Percentiles rank a stretch among this genome's conserved stretches.
Conservation (phyloP, 1,284 basidiomycete genomes). For the Boletus austroedulis region DNA sequence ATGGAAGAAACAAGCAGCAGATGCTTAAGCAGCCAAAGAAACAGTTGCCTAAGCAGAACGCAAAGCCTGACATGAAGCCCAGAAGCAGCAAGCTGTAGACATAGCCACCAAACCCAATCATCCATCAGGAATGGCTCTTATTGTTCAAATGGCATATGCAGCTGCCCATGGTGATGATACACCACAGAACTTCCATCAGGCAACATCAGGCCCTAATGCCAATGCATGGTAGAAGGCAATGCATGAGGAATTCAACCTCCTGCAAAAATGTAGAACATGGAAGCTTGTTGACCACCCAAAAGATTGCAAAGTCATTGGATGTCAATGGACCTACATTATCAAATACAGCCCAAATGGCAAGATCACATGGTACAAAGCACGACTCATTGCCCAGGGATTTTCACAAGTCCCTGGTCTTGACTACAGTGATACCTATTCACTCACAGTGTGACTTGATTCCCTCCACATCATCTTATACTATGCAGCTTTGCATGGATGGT, state of each 20-base stretch:
- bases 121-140: no score
- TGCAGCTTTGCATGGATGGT: not conserved
- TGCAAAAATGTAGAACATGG: slow-evolving; percentile 28
- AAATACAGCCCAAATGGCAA: slow-evolving; percentile 38
- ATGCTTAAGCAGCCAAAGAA: no score
- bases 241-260: slow-evolving; percentile 26
- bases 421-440: no score
- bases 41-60: no score
- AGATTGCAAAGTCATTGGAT: slow-evolving; percentile 27
- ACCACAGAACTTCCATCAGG: not conserved
- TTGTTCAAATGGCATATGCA: not conserved
- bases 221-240: slow-evolving; percentile 34
- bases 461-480: no score
- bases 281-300: slow-evolving; percentile 22
- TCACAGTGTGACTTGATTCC: no score
- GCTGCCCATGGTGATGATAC: not conserved
- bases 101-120: no score
- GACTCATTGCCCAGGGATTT: slow-evolving; percentile 31
- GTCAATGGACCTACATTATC: slow-evolving; percentile 37
- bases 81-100: no score
- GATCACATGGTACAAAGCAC: slow-evolving; percentile 10
- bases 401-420: no score
- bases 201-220: not conserved
- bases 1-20: no score
- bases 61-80: no score